Evolutionary conservation across 495 filamentous ascomycete genomes (phyloP).

Genomic region (Bacidia gigantensis): DNA sequence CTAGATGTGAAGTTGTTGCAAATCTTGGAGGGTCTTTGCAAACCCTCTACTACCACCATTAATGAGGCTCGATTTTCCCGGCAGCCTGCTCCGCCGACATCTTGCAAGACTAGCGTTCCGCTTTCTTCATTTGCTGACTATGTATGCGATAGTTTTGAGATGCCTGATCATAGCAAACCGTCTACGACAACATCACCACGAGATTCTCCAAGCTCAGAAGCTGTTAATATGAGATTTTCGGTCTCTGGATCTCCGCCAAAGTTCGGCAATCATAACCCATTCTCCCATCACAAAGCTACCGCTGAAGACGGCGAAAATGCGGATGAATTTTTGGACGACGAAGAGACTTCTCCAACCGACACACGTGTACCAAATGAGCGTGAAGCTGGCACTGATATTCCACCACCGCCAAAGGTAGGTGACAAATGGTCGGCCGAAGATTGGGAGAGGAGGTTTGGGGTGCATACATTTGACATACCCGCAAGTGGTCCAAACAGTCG

Average conservation of each 20-base stretch:
- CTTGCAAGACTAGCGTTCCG: neutral
- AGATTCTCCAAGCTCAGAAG: conserved; percentile 50
- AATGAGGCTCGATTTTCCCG: neutral
- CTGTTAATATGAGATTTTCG: conserved; percentile 63
- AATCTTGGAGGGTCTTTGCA: conserved; percentile 16
- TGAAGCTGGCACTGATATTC: neutral
- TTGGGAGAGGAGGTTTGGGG: conserved; percentile 1
- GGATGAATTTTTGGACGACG: neutral
- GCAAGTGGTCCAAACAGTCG: neutral
- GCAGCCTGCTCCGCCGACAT: neutral
- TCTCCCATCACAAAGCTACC: neutral
- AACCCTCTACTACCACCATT: conserved; percentile 4
- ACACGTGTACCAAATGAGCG: neutral
- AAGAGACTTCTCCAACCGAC: neutral
- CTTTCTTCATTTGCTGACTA: conserved; percentile 13
- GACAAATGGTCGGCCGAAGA: conserved; percentile 6
- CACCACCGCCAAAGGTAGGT: conserved; percentile 6
- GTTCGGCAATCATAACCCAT: conserved; percentile 22
- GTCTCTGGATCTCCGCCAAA: conserved; percentile 45
- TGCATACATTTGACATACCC: conserved; percentile 4
- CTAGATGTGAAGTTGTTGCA: conserved; percentile 1
- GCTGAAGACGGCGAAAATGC: neutral
- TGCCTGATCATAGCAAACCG: conserved; percentile 22
- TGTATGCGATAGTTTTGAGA: conserved; percentile 33
- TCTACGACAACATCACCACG: conserved; percentile 27